Evolutionary conservation across 768 basidiomycete species (phyloP), one percentile per base, ranked within the genome.

Genomic region (Collybia sordida): DNA sequence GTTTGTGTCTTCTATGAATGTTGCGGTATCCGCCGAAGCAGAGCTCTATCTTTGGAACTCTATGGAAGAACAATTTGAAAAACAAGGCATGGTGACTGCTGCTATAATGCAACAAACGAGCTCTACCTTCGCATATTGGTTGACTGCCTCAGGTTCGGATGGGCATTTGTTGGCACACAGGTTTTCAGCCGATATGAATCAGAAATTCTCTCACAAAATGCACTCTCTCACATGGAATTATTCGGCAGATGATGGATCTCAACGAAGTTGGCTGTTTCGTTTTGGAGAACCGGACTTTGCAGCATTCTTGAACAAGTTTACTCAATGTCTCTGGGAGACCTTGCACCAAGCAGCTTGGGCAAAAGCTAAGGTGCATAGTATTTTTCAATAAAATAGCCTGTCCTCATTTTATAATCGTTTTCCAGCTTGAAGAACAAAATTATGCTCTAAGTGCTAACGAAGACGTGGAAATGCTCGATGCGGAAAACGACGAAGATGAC

Each of bases 191-290:
- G 78, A 86, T 34, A 86, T 90, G 82, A 92, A 89, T 58, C 83
- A 84, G 58, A 77, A 78, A 28, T 86, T 81, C 77, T 79, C 85
- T 5, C 65, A 67, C 25, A 79, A 77, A 50, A 77, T 83, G 63
- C 64, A 67, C 41, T 89, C 94, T 3, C 77, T 98, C 59, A 95
- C 94, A 24, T 98, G 97, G 90, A 96, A 94, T 56, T 77, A 92
- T 64, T 63, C 79, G 36, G 73, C 74, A 35, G 76, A 75, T n/a
- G 67, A 72, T 24, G 75, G 76, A 23, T 68, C 68, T 19, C 78
- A 82, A 54, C 81, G 76, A 58, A 90, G 92, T 47, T 98, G 94
- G 93, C 83, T 91, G 19, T 77, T 98, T 53, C 77, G 83, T 50
- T 94, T 97, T 60, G 55, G 62, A 3, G 66, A 72, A 46, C 82